Evolutionary conservation across 129 eudicot genomes (phyloP), one percentile per base, ranked within the genome.

Genomic region (Flaveria linearis): DNA sequence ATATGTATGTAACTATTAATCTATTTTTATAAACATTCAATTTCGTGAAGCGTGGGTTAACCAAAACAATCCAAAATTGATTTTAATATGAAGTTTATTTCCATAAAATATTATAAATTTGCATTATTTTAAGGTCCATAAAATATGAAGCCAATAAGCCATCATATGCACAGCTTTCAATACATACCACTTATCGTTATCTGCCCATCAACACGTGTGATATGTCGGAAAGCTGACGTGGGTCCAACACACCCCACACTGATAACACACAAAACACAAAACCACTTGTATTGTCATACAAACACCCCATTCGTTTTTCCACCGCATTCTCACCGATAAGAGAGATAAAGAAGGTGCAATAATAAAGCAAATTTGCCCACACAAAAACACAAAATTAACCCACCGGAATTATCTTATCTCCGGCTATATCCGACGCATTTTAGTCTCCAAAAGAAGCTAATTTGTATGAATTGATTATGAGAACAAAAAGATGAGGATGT

Each of bases 401-500:
- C 14, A 43, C 84, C 25, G 8, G 42, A 56, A 39, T 67, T 20
- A 46, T 42, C 33, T 16, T 65, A 12, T 72, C 67, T 63, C 73
- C 68, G 60, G 65, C 15, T 3, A 56, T 30, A 72, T 15, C 18
- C 57, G 65, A 53, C 30, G 68, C 71, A 20, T 57, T n/a, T 30
- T 28, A 55, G 75, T 39, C 52, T 43, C 80, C 66, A 2, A 67
- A 41, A 50, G 15, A 10, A 58, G 45, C 46, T 76, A 9, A 52
- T 39, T 18, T 25, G 16, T 22, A 28, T 26, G 43, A n/a, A 33
- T 5, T 36, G 7, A 36, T 30, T 30, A 3, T 3, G 10, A 49
- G 6, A 49, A 16, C 18, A 58, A 61, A n/a, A 61, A 10, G 43
- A 88, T 86, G 95, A 87, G 89, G 56, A 80, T 86, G 63, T 69